Evolutionary conservation across 2,329 filamentous ascomycete species (phyloP).

Genomic region (Periconia sp.): DNA sequence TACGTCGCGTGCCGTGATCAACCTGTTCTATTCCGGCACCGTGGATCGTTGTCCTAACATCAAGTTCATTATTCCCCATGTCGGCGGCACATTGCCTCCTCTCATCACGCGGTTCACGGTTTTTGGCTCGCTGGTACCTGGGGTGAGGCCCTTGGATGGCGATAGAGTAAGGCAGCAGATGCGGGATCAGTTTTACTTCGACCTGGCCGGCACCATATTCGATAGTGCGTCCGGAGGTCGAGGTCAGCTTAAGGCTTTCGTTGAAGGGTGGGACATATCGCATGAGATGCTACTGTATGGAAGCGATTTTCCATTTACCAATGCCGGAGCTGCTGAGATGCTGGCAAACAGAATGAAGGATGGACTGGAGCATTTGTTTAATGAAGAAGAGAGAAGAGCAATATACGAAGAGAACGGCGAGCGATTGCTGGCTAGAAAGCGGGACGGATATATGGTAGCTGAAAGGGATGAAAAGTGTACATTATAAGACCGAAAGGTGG

Average conservation of each 20-base stretch:
- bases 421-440: constrained; percentile 25
- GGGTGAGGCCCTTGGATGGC: constrained; percentile 27
- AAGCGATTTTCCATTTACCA: constrained; percentile 56
- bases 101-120: constrained; percentile 48
- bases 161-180: constrained; percentile 36
- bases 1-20: constrained; percentile 51
- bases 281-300: constrained; percentile 53
- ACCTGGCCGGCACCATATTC: constrained; percentile 56
- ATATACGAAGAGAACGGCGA: constrained; percentile 45
- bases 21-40: constrained; percentile 53
- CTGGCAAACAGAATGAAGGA: constrained; percentile 47
- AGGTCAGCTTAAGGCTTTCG: constrained; percentile 52
- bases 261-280: constrained; percentile 44
- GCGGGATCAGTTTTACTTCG: constrained; percentile 52
- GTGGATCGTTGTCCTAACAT: constrained; percentile 50
- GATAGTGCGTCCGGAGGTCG: constrained; percentile 34
- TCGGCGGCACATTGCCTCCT: constrained; percentile 50
- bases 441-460: neutral
- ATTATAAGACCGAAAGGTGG: neutral
- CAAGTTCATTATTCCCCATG: constrained; percentile 53
- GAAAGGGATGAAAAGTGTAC: neutral
- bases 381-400: constrained; percentile 34
- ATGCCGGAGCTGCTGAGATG: constrained; percentile 36
- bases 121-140: constrained; percentile 44
- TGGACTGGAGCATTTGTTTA: constrained; percentile 44